Percentiles rank a stretch among this genome's conserved stretches.
Conservation (phyloP, 2,329 filamentous ascomycete genomes). For the Claviceps pazoutovae region DNA sequence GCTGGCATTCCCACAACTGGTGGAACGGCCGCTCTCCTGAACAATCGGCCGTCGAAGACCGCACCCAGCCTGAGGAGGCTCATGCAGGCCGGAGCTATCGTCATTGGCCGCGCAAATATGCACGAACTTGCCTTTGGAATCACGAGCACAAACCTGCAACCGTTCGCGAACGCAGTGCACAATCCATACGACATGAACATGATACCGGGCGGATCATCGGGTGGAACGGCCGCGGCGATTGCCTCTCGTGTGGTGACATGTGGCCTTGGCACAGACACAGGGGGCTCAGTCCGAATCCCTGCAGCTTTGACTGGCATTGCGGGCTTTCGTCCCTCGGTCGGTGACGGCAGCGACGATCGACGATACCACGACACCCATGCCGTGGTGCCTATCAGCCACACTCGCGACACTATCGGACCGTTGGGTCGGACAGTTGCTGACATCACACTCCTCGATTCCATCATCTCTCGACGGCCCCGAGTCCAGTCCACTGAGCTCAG, state of each 20-base stretch:
- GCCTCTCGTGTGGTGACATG: conserved; percentile 10
- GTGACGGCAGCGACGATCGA: conserved; percentile 7
- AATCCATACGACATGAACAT: conserved; percentile 7
- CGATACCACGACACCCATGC: conserved; percentile 6
- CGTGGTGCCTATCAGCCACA: conserved; percentile 50
- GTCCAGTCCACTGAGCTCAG: conserved; percentile 1
- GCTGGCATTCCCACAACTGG: conserved; percentile 6
- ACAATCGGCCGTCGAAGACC: conserved; percentile 4
- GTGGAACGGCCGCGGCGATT: conserved; percentile 9
- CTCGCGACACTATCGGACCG: conserved; percentile 53
- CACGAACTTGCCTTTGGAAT: conserved; percentile 15
- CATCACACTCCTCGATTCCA: conserved; percentile 46
- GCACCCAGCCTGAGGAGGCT: conserved; percentile 10
- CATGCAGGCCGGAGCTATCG: conserved; percentile 14
- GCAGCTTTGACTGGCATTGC: conserved; percentile 10
- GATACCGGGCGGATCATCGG: conserved; percentile 11
- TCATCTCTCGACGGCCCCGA: conserved; percentile 39
- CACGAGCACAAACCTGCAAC: conserved; percentile 9
- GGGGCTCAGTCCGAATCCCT: conserved; percentile 9
- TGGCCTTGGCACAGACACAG: conserved; percentile 11
- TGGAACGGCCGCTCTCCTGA: conserved; percentile 7
- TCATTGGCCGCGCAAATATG: conserved; percentile 40
- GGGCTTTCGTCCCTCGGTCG: conserved; percentile 9
- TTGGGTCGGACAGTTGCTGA: conserved; percentile 54
- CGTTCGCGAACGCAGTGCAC: conserved; percentile 9